Percentiles rank a stretch among this genome's conserved stretches.
Evolutionary conservation across 495 filamentous ascomycete genomes (phyloP).

Genomic region (Cudoniella acicularis): DNA sequence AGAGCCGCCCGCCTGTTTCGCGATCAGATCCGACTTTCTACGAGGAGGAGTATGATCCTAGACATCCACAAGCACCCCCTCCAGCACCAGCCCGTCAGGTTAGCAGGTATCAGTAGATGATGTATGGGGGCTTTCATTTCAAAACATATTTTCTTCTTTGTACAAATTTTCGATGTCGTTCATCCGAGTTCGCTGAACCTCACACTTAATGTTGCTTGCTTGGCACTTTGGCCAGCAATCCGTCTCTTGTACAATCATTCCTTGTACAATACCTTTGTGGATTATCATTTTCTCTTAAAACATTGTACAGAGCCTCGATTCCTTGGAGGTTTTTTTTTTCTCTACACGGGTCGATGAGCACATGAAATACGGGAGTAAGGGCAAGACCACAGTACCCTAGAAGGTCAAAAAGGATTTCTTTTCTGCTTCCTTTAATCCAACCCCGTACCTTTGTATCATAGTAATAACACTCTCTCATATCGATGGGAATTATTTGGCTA

Average conservation of each 20-base stretch:
- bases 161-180: background rate
- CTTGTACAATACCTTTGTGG: slow-evolving; percentile 5
- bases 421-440: background rate
- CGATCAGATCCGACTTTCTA: slow-evolving; percentile 24
- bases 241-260: slow-evolving; percentile 1
- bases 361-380: background rate
- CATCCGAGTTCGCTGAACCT: background rate
- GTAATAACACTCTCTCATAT: background rate
- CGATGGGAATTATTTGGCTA: background rate
- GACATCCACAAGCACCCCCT: slow-evolving; percentile 19
- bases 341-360: background rate
- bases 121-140: slow-evolving; percentile 2
- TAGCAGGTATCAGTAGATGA: slow-evolving; percentile 19
- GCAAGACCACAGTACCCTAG: slow-evolving; percentile 14
- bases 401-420: slow-evolving; percentile 7
- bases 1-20: slow-evolving; percentile 14
- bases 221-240: background rate
- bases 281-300: too few species aligned
- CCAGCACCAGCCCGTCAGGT: slow-evolving; percentile 15
- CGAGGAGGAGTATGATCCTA: slow-evolving; percentile 41
- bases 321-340: background rate
- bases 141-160: background rate
- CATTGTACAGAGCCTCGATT: too few species aligned
- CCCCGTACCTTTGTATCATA: background rate
- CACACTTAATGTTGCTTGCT: background rate